Conservation (phyloP, 176 grass and related monocot genomes). For the Ensete ventricosum region DNA sequence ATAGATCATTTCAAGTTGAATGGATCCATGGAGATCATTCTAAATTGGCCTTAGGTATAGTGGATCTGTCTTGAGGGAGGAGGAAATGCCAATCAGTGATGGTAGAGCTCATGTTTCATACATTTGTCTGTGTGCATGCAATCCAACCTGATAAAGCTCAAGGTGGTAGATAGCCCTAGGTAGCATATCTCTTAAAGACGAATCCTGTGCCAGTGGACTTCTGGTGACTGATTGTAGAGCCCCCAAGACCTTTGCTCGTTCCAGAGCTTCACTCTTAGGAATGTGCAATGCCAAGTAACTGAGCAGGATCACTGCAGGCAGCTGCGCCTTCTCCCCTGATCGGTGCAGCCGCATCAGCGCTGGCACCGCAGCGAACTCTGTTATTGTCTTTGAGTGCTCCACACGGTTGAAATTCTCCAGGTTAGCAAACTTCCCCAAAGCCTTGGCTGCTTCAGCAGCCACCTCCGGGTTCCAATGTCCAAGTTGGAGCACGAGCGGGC, state of each 20-base stretch:
- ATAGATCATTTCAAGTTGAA: neutral
- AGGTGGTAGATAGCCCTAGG: constrained; percentile 19
- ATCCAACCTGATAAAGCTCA: constrained; percentile 8
- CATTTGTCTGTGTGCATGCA: neutral
- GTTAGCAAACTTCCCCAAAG: constrained; percentile 12
- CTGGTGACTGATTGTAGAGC: neutral
- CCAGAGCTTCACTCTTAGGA: constrained; percentile 17
- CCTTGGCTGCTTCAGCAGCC: neutral
- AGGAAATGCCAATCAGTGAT: neutral
- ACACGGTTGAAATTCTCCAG: constrained; percentile 5
- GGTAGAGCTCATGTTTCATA: neutral
- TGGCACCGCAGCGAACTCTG: constrained; percentile 4
- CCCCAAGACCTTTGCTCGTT: constrained; percentile 10
- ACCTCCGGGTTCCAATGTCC: constrained; percentile 11
- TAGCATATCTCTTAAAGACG: constrained; percentile 11
- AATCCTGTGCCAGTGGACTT: constrained; percentile 1
- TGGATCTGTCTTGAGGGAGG: neutral
- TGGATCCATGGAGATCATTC: neutral
- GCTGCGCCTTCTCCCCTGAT: constrained; percentile 7
- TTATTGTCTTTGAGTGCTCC: constrained; percentile 11
- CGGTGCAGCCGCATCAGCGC: constrained; percentile 14
- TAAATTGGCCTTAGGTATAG: neutral
- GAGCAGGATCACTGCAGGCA: constrained; percentile 16
- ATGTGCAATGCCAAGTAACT: constrained; percentile 16
- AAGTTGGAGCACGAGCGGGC: constrained; percentile 1